Conservation (phyloP, 768 basidiomycete genomes). For the Leucosporidium yakuticum region DNA sequence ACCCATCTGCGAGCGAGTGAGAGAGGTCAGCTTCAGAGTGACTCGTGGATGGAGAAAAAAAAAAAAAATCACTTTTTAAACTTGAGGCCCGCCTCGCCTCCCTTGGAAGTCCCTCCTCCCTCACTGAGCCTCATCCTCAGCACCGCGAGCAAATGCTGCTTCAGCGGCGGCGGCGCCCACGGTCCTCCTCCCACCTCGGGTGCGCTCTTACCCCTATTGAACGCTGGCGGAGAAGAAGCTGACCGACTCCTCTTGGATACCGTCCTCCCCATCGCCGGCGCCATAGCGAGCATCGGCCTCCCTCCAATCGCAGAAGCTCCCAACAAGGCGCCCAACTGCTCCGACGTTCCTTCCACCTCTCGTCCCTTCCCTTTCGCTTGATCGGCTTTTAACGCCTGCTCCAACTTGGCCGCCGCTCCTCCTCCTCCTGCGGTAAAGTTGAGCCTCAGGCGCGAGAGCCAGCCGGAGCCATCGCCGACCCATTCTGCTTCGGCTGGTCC, state of each 20-base stretch:
- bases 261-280: background rate
- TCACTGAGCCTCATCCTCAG: background rate
- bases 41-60: background rate
- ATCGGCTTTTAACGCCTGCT: too few relatives aligned
- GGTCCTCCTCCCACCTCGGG: too few relatives aligned
- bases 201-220: too few relatives aligned
- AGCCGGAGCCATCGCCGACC: conserved; percentile 4
- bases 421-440: background rate
- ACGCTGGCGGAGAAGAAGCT: too few relatives aligned
- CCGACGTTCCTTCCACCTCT: too few relatives aligned
- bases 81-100: background rate
- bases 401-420: too few relatives aligned
- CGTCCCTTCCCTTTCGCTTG: too few relatives aligned
- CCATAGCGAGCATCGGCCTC: background rate
- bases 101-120: background rate
- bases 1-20: background rate
- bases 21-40: background rate
- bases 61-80: background rate
- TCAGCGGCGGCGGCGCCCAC: background rate
- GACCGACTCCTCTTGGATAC: too few relatives aligned
- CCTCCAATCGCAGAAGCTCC: background rate
- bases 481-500: background rate
- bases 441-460: background rate
- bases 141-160: conserved; percentile 1
- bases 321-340: too few relatives aligned